phyloP scores from a whole-genome alignment of 2,329 filamentous ascomycete species.

The Ascochyta lentis region DNA sequence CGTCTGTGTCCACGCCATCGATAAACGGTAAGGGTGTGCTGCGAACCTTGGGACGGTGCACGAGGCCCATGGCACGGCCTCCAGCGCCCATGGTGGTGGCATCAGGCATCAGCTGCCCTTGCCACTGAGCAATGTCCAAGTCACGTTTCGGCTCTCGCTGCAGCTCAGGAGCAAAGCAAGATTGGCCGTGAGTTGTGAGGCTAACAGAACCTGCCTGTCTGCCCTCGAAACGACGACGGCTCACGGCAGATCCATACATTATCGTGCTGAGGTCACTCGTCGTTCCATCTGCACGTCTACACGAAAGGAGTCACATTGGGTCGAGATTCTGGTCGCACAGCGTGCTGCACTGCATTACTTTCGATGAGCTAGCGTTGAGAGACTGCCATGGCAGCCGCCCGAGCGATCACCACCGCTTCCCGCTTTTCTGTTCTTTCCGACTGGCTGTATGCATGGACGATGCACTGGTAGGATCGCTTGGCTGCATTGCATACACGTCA shows the following conservation, averaged over 20 bases:
- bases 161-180: conserved; percentile 8
- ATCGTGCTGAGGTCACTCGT: conserved; percentile 1
- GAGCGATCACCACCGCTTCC: conserved; percentile 30
- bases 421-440: conserved; percentile 36
- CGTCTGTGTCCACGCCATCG: background rate
- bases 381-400: conserved; percentile 23
- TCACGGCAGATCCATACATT: conserved; percentile 5
- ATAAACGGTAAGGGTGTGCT: conserved; percentile 11
- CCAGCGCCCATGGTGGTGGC: conserved; percentile 13
- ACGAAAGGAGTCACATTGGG: conserved; percentile 28
- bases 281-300: conserved; percentile 24
- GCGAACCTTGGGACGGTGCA: conserved; percentile 17
- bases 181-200: background rate
- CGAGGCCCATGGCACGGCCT: conserved; percentile 12
- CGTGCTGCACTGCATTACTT: conserved; percentile 27
- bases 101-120: conserved; percentile 31
- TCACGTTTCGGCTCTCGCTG: conserved; percentile 8
- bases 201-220: background rate
- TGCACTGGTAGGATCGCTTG: conserved; percentile 36
- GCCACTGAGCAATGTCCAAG: conserved; percentile 22
- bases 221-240: background rate
- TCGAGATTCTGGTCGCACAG: conserved; percentile 31
- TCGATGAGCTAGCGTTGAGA: conserved; percentile 19
- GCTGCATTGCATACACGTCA: conserved; percentile 41
- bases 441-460: conserved; percentile 31